phyloP scores from a whole-genome alignment of 2,329 filamentous ascomycete genomes.

The Cordyceps pruinosa region DNA sequence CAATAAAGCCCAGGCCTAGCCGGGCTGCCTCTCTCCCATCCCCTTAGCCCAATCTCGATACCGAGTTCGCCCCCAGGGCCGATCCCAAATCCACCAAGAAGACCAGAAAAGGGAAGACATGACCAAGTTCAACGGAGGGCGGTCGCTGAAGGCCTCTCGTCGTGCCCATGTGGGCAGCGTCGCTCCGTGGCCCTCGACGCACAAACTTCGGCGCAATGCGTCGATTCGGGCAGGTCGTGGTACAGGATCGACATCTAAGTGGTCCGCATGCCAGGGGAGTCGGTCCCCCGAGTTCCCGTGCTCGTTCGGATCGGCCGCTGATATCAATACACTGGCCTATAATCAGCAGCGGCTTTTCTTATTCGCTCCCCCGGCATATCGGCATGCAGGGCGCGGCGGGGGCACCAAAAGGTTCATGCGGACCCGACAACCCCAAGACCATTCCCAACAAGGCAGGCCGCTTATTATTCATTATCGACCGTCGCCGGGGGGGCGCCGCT shows the following conservation, averaged over 20 bases:
- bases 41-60: no score
- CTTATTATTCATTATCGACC: background rate
- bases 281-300: background rate
- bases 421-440: background rate
- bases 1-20: no score
- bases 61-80: background rate
- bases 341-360: background rate
- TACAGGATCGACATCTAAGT: slow-evolving; percentile 5
- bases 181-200: background rate
- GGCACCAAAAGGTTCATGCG: background rate
- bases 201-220: background rate
- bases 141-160: background rate
- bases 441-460: background rate
- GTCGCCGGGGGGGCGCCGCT: background rate
- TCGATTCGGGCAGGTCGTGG: slow-evolving; percentile 11
- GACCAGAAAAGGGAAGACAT: no score
- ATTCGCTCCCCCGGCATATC: slow-evolving; percentile 1
- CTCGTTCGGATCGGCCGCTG: slow-evolving; percentile 6
- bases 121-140: background rate
- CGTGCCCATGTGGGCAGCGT: background rate
- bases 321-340: background rate
- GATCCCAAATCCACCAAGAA: background rate
- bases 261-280: slow-evolving; percentile 10
- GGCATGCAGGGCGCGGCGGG: background rate
- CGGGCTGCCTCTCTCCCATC: no score